phyloP scores from a whole-genome alignment of 345 rosid species.

The Odontarrhena argentea region DNA sequence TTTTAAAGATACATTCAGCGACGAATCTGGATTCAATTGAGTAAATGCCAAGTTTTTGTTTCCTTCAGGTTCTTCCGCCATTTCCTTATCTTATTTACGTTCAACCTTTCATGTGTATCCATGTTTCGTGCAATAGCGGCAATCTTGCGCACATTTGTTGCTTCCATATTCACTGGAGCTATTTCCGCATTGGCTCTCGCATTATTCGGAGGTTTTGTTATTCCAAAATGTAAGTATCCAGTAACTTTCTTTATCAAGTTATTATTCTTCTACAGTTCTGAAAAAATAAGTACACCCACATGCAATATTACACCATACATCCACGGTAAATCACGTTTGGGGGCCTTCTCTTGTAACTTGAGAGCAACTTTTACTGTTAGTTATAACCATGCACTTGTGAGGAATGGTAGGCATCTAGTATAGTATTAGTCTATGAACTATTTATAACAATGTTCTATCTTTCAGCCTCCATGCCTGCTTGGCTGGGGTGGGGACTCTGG shows the following conservation, averaged over 20 bases:
- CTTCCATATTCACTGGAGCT: constrained; percentile 46
- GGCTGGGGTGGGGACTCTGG: constrained; percentile 81
- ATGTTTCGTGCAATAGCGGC: constrained; percentile 54
- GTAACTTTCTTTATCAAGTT: constrained; percentile 2
- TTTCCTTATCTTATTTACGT: constrained; percentile 49
- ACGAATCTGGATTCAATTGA: constrained; percentile 15
- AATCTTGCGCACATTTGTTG: constrained; percentile 50
- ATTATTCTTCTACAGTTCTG: constrained; percentile 6
- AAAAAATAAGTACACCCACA: not conserved
- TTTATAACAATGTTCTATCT: not conserved
- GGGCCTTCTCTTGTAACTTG: constrained; percentile 17
- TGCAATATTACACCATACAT: not conserved
- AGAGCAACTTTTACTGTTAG: constrained; percentile 5
- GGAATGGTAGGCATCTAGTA: not conserved
- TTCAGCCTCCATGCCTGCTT: constrained; percentile 55
- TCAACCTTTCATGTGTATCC: constrained; percentile 54
- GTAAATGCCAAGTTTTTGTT: not conserved
- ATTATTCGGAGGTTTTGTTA: constrained; percentile 63
- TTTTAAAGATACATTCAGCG: constrained; percentile 37
- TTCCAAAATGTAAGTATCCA: constrained; percentile 48
- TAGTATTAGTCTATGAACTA: not conserved
- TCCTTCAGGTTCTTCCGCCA: constrained; percentile 52
- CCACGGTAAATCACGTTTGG: not conserved
- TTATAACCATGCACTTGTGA: constrained; percentile 9
- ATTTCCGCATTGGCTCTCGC: constrained; percentile 43